Evolutionary conservation across 2,329 filamentous ascomycete species (phyloP), one percentile per base, ranked within the genome.

Genomic region (Nothophaeocryptopus gaeumannii): DNA sequence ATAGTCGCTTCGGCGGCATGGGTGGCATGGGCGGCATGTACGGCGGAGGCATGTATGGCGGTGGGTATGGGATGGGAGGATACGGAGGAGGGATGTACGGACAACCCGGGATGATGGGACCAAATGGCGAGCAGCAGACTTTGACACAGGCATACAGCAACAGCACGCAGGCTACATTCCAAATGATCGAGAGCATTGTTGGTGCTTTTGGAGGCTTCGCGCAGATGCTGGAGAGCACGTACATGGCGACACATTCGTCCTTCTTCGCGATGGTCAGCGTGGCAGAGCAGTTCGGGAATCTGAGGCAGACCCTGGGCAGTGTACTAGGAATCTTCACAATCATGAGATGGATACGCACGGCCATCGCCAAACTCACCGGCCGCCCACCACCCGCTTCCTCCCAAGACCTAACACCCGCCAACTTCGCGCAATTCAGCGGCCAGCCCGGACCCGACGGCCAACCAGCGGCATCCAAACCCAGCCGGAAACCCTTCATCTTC

Each of bases 201-300:
- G 89, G 89, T 16, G 91, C 93, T 2, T 99, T 99, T 75, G 91
- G 91, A 14, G 93, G 95, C 0, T 97, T 99, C 67, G 89, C 95
- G 10, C 93, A 99, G 75, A 99, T 99, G 93, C 79, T 99, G 26
- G 93, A 99, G 74, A 97, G 93, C 76, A 97, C 93, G 9, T 99
- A 96, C 65, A 99, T 99, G 95, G 93, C 95, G 29, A 99, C 93
- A 0, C 93, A 99, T 72, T 96, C 91, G 5, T 96, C 89, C 46
- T 99, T 99, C 72, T 99, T 97, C 65, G 93, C 93, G 47, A 97
- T 99, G 91, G 88, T 99, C 34, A 93, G 92, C 8, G 95, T 99
- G 34, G 93, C 93, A 42, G 95, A 99, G 70, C 93, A 99, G 70
- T 95, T 99, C 62, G 88, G 90, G 52, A 96, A 92, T 63, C 78